These are phyloP conservation scores for Candida broadrunensis DNA, from an alignment of 805 yeast species.

Conservation along the genomic window DNA sequence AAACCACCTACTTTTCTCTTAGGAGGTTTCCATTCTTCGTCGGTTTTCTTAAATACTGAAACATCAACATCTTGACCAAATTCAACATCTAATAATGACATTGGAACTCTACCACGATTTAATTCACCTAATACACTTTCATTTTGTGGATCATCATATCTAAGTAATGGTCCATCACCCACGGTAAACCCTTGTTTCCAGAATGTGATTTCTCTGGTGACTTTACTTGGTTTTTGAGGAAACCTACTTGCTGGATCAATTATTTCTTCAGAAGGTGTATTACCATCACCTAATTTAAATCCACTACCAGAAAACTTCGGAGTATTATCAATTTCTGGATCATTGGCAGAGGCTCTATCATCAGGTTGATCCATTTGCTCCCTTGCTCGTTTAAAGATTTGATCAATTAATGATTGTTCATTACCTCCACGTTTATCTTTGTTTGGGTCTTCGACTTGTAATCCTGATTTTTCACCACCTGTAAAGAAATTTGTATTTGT, in stretches of 20 bases:
- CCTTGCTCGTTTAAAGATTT: slow-evolving; percentile 63
- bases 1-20: slow-evolving; percentile 63
- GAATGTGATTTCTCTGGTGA: slow-evolving; percentile 79
- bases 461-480: slow-evolving; percentile 72
- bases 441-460: slow-evolving; percentile 76
- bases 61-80: slow-evolving; percentile 94
- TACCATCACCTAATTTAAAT: slow-evolving; percentile 49
- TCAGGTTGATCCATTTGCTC: slow-evolving; percentile 41
- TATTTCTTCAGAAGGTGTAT: slow-evolving; percentile 31
- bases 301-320: slow-evolving; percentile 49
- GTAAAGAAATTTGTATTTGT: slow-evolving; percentile 58
- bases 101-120: slow-evolving; percentile 88
- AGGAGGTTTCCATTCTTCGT: slow-evolving; percentile 78
- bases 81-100: slow-evolving; percentile 74
- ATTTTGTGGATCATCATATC: slow-evolving; percentile 93
- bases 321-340: slow-evolving; percentile 16
- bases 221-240: slow-evolving; percentile 42
- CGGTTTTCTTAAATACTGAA: slow-evolving; percentile 72
- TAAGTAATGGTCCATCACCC: slow-evolving; percentile 81
- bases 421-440: slow-evolving; percentile 31
- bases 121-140: slow-evolving; percentile 73
- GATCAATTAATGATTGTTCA: slow-evolving; percentile 53
- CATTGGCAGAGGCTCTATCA: slow-evolving; percentile 31
- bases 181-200: slow-evolving; percentile 97
- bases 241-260: slow-evolving; percentile 23